Evolutionary conservation across 129 eudicot species (phyloP), one percentile per base, ranked within the genome.

Genomic region (Helichrysum umbraculigerum): DNA sequence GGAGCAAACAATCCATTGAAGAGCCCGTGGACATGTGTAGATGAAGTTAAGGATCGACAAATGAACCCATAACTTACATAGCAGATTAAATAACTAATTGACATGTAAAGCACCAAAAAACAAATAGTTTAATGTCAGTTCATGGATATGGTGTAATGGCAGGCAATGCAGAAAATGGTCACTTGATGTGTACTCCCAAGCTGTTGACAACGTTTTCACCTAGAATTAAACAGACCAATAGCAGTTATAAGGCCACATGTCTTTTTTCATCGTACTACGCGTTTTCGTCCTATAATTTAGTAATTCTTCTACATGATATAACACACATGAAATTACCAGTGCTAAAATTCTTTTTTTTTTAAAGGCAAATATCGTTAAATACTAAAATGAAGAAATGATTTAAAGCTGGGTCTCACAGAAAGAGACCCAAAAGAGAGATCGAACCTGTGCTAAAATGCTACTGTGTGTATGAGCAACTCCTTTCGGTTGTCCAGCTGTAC

Each of bases 401-500:
- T n/a, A n/a, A n/a, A n/a, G n/a, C n/a, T n/a, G n/a, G n/a, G n/a
- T n/a, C n/a, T n/a, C n/a, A n/a, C n/a, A n/a, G n/a, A n/a, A n/a
- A n/a, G n/a, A n/a, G n/a, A n/a, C n/a, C n/a, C n/a, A n/a, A n/a
- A n/a, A n/a, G n/a, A n/a, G n/a, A n/a, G n/a, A n/a, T n/a, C n/a
- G n/a, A n/a, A n/a, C n/a, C n/a, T n/a, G n/a, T n/a, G n/a, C 90
- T 71, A 95, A 87, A 60, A 95, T 85, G 68, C 97, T 84, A 78
- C 81, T 76, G 71, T 95, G 99, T 22, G 99, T 95, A 79, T 95
- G 97, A 52, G 91, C 96, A 84, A 83, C 99, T 72, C 99, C 99
- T 87, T 94, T 95, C 58, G 99, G 99, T 82, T 91, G 91, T 20
- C 99, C 99, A 39, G 99, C 91, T 61, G 99, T 95, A 58, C 99